Evolutionary conservation across 306 rosid genomes (phyloP), one percentile per base, ranked within the genome.

Genomic region (Quercus rubra): DNA sequence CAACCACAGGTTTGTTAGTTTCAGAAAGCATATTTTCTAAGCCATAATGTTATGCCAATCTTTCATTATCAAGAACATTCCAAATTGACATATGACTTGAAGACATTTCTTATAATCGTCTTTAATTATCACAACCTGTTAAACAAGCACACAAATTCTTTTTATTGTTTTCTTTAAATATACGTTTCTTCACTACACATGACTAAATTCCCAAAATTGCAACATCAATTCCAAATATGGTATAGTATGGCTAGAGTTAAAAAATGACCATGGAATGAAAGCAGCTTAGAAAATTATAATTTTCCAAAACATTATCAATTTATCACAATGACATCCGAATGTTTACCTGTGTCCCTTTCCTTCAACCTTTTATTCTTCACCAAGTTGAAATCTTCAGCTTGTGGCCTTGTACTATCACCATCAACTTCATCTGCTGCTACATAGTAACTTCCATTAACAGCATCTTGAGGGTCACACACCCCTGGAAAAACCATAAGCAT

Each of bases 351-450:
- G 71, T 74, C 80, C 67, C 76, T 74, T 66, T 73, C 82, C 80
- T 70, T 92, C 76, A 85, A 77, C 90, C 73, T 90, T 77, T 92
- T 90, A 75, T 75, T 85, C 70, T 82, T 87, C 67, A 73, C 54
- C 86, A 83, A 75, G 83, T 84, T 55, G 52, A 20, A 8, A 83
- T 68, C 84, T 80, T 79, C 91, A 46, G 35, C 33, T 35, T 76
- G 78, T 64, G 67, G 80, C 59, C 68, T 78, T 75, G 78, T 20
- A 63, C 23, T 74, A 66, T 61, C 62, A 70, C 63, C 20, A 28
- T 21, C 55, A 82, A 79, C 35, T 58, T 78, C 79, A 27, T 58
- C 58, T 71, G 82, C 82, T 11, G 41, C 59, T 75, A 76, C 81
- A 54, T 70, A 82, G 62, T 67, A 56, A 70, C 12, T 70, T 61